Conservation (phyloP, 2,329 filamentous ascomycete species). For the Cladobotryum protrusum region DNA sequence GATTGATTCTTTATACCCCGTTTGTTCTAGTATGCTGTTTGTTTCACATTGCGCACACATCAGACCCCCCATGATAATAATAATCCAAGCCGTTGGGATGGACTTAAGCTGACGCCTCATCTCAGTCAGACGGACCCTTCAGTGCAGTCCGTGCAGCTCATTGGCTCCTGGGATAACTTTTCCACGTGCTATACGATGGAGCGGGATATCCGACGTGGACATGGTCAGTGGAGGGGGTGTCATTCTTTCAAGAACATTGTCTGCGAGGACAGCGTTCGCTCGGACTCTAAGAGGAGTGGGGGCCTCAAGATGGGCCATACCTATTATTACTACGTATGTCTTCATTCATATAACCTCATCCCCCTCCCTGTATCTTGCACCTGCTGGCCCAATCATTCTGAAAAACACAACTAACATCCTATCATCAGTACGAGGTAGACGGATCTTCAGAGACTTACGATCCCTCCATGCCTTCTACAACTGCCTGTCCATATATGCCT, state of each 20-base stretch:
- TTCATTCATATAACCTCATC: not conserved
- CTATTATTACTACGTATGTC: slow-evolving; percentile 85
- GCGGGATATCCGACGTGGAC: slow-evolving; percentile 67
- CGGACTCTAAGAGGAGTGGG: slow-evolving; percentile 53
- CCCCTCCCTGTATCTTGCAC: not conserved
- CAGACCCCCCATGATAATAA: slow-evolving; percentile 1
- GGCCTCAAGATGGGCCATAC: slow-evolving; percentile 87
- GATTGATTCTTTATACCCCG: slow-evolving; percentile 1
- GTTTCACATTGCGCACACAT: slow-evolving; percentile 4
- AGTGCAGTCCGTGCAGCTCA: slow-evolving; percentile 65
- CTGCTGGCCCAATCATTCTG: not conserved
- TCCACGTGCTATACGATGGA: slow-evolving; percentile 71
- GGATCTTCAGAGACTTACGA: slow-evolving; percentile 72
- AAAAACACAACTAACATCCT: not conserved
- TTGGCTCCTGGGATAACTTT: slow-evolving; percentile 97
- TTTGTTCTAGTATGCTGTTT: slow-evolving; percentile 6
- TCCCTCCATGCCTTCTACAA: slow-evolving; percentile 65
- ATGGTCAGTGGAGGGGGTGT: slow-evolving; percentile 78
- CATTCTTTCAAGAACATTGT: slow-evolving; percentile 81
- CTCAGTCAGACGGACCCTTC: slow-evolving; percentile 54
- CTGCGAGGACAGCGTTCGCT: slow-evolving; percentile 61
- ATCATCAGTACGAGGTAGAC: slow-evolving; percentile 65
- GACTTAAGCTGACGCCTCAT: slow-evolving; percentile 17
- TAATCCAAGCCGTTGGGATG: slow-evolving; percentile 3
- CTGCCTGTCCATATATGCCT: slow-evolving; percentile 75